A percentile compares a stretch with the other conserved stretches of the same genome.
phyloP scores from a whole-genome alignment of 176 grass and related monocot genomes.

The Miscanthus lutarioriparius region DNA sequence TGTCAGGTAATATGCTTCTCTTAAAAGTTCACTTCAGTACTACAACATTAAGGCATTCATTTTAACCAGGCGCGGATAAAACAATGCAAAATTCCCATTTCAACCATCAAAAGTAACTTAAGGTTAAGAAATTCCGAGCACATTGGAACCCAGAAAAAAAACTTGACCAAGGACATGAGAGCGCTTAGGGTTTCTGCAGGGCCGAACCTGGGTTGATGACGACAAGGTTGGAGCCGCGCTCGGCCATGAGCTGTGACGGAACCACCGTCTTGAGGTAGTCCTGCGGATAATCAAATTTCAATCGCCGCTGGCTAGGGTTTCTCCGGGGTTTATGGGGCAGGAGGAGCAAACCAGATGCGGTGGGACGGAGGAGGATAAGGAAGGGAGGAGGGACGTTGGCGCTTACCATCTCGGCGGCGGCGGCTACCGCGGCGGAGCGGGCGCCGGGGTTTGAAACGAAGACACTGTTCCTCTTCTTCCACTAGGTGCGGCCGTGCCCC shows the following conservation, averaged over 20 bases:
- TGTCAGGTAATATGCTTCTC: neutral
- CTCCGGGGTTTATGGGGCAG: neutral
- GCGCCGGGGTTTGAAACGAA: neutral
- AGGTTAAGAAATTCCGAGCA: neutral
- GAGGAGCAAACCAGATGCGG: neutral
- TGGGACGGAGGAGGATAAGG: neutral
- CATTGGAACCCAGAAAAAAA: neutral
- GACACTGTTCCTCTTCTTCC: neutral
- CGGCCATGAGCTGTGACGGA: slow-evolving; percentile 87
- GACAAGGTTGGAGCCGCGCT: slow-evolving; percentile 87
- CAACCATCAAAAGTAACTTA: neutral
- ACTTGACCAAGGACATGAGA: neutral
- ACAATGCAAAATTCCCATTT: neutral
- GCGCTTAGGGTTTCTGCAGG: slow-evolving; percentile 31
- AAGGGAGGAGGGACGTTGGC: neutral
- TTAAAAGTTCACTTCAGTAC: neutral
- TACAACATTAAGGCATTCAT: neutral
- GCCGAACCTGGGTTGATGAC: slow-evolving; percentile 88
- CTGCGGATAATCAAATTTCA: slow-evolving; percentile 39
- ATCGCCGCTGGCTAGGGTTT: slow-evolving; percentile 29
- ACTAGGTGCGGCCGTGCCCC: neutral
- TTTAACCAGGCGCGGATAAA: neutral
- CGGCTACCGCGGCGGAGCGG: neutral
- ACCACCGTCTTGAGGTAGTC: slow-evolving; percentile 90
- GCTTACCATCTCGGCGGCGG: slow-evolving; percentile 34